Conservation (phyloP, 495 filamentous ascomycete genomes). For the Clavariopsis aquatica region DNA sequence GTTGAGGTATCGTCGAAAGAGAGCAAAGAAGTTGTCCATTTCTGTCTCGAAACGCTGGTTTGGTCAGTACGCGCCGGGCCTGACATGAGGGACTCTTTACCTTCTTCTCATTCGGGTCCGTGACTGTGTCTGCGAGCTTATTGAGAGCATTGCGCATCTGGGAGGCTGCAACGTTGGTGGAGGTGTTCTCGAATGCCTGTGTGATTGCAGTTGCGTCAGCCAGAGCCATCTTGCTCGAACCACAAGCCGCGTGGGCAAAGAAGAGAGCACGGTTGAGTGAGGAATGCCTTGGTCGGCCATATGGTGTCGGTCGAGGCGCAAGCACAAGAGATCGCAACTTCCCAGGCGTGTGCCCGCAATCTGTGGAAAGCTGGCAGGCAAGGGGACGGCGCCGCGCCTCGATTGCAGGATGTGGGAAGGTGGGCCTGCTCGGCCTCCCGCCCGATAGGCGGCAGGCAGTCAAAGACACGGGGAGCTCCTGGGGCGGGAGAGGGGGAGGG, state of each 20-base stretch:
- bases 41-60: constrained; percentile 84
- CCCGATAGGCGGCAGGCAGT: neutral
- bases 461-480: neutral
- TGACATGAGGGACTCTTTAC: constrained; percentile 45
- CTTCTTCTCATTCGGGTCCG: constrained; percentile 81
- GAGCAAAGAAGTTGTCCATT: constrained; percentile 99
- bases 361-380: no score
- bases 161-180: constrained; percentile 92
- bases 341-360: no score
- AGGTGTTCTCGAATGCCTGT: constrained; percentile 98
- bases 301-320: no score
- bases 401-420: no score
- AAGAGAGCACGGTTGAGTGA: neutral
- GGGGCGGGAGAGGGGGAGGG: neutral
- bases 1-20: constrained; percentile 96
- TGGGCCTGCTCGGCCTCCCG: no score
- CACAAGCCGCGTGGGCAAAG: neutral
- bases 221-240: neutral
- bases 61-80: neutral
- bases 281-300: constrained; percentile 1
- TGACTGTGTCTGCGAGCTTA: constrained; percentile 83
- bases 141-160: constrained; percentile 99
- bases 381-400: neutral
- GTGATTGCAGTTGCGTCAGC: constrained; percentile 28
- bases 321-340: no score